phyloP scores from a whole-genome alignment of 2,329 filamentous ascomycete species.

The Hypoxylon sp. region DNA sequence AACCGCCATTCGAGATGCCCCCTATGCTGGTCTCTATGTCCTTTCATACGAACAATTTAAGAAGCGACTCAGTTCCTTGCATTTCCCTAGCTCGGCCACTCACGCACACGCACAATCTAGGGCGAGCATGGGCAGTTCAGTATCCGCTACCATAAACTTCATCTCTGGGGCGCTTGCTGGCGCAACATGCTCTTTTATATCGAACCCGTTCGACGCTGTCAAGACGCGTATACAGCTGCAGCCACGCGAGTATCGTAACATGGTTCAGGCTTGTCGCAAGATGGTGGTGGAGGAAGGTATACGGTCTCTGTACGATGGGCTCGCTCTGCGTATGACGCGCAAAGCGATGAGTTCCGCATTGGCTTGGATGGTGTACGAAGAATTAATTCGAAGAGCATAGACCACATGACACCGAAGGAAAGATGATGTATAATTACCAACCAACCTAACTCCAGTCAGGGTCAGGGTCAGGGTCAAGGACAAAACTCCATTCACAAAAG shows the following conservation, averaged over 20 bases:
- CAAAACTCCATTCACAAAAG: slow-evolving; percentile 35
- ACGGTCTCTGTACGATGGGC: slow-evolving; percentile 85
- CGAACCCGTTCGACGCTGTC: slow-evolving; percentile 96
- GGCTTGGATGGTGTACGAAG: slow-evolving; percentile 98
- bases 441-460: slow-evolving; percentile 24
- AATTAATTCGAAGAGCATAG: slow-evolving; percentile 82
- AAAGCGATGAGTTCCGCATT: slow-evolving; percentile 96
- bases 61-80: slow-evolving; percentile 66
- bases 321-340: slow-evolving; percentile 87
- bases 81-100: slow-evolving; percentile 26
- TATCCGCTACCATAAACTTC: slow-evolving; percentile 84
- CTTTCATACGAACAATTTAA: slow-evolving; percentile 93
- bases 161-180: slow-evolving; percentile 85
- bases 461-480: neutral
- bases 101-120: slow-evolving; percentile 13
- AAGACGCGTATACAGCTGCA: slow-evolving; percentile 96
- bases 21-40: slow-evolving; percentile 95
- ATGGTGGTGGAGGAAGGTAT: slow-evolving; percentile 89
- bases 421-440: slow-evolving; percentile 48
- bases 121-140: slow-evolving; percentile 55
- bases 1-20: slow-evolving; percentile 93
- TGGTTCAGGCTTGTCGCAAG: slow-evolving; percentile 79
- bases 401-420: slow-evolving; percentile 52
- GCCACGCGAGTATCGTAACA: slow-evolving; percentile 85
- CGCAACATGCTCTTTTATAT: slow-evolving; percentile 85